phyloP scores from a whole-genome alignment of 768 basidiomycete species.

The Suillus ampliporus region DNA sequence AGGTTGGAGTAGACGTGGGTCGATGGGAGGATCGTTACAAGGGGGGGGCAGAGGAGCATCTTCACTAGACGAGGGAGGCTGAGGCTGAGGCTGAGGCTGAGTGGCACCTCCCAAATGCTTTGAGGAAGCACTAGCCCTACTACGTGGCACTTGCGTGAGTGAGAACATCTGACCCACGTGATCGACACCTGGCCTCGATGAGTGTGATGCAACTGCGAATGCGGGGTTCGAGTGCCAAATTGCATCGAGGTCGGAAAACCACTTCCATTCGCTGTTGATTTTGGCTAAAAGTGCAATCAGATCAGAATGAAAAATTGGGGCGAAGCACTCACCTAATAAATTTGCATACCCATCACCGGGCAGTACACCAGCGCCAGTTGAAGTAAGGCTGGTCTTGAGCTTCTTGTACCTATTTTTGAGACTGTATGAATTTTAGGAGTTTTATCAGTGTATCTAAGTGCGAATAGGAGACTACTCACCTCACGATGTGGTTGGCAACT shows the following conservation, averaged over 20 bases:
- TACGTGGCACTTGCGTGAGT: not conserved
- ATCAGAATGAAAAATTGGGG: not conserved
- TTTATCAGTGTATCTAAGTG: not conserved
- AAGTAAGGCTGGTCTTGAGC: not conserved
- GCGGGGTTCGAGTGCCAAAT: not conserved
- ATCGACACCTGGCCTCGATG: not conserved
- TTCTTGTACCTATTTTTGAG: not conserved
- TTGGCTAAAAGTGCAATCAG: not conserved
- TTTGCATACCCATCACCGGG: not conserved
- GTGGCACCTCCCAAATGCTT: no score
- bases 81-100: no score
- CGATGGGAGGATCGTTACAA: no score
- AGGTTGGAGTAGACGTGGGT: no score
- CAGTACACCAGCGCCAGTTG: constrained; percentile 4
- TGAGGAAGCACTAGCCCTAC: no score
- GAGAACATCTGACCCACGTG: not conserved
- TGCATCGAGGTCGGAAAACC: not conserved
- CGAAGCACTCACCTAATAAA: not conserved
- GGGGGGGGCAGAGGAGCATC: no score
- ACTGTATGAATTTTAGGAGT: not conserved
- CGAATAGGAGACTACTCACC: not conserved
- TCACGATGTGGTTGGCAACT: not conserved
- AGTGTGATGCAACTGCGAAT: not conserved
- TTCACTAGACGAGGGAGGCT: no score
- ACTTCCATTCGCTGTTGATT: not conserved